Base-by-base conservation (phyloP, 257 asterid species). In the Phtheirospermum japonicum region DNA sequence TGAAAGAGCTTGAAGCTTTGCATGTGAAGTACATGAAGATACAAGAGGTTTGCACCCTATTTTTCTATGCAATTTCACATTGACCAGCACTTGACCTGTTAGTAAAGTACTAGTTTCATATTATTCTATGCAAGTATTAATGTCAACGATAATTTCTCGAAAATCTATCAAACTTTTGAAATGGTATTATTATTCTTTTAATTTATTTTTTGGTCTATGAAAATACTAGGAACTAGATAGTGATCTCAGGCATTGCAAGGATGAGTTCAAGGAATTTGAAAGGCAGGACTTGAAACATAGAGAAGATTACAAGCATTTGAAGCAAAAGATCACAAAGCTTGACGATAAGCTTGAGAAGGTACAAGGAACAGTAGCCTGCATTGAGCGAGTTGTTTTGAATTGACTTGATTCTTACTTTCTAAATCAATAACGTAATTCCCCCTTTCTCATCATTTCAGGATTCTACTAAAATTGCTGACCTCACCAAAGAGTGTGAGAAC, bases 211-310 rank as follows among this genome's bases (percentile, higher is more conserved):
- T 50, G 57, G 57, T 50, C 32, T 53, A 28, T 8, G 58, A 39
- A 42, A 71, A 50, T 49, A 55, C 61, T 73, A 92, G 99, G 99
- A 85, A 72, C 87, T 93, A 19, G 97, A 83, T 67, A 61, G 71
- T 61, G 77, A 53, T 23, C 79, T 89, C 67, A 72, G 89, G 77
- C 66, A 34, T 43, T 73, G 88, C 82, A 89, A 76, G 78, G 95
- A 85, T 7, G 88, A 89, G 61, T 83, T 93, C 72, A 87, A 89
- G 88, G 99, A 89, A 72, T 93, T 80, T 71, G 97, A 89, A 79
- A 85, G 99, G 80, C 96, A 85, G 77, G 97, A 93, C 70, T 73
- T 87, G 71, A 87, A 93, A 66, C 77, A 89, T 48, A 86, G 89
- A 16, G 96, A 87, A 72, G 96, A 89, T 74, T 74, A 79, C 66